Base-by-base conservation (phyloP, 805 yeast genomes). In the Myxozyma udenii region DNA sequence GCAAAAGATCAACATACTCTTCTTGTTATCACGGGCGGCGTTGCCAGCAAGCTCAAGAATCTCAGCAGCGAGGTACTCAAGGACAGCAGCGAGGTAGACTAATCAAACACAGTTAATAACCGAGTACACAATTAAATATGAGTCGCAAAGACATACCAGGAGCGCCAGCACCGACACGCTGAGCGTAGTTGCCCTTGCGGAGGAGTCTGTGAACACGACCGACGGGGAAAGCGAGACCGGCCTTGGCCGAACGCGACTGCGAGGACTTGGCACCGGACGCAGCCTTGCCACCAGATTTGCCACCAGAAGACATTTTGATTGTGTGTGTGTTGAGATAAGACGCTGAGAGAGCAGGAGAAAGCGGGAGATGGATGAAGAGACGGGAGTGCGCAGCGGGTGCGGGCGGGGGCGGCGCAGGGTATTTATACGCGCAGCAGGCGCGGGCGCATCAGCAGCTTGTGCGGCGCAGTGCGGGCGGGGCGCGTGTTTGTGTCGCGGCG, bases 131-230 rank as follows among this genome's bases (percentile, higher is more conserved):
- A 26, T 4, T 18, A 4, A 36, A 37, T 11, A 22, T 3, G 5
- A 24, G 22, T 18, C 23, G 19, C 11, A n/a, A 21, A 9, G 9
- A 54, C 56, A 43, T 46, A 54, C 58, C 71, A 77, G 98, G 97
- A 68, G 98, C 97, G 83, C 96, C 96, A 64, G 97, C 89, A 82
- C 98, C 97, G 67, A 91, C 85, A 79, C 98, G 85, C 78, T 90
- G 95, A 70, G 97, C 95, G 79, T 91, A 87, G 84, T 90, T 87
- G 73, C 96, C 96, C 78, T 85, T 88, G 83, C 95, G 87, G 70
- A 91, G 78, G 66, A 90, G 81, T 78, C 97, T 84, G 81, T 91
- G 96, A 66, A 91, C 93, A 84, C 98, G 90, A 75, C 98, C 98
- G 64, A 91, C 98, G 78, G 98, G 98, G 95, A 91, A 91, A 68